Evolutionary conservation across 306 rosid genomes (phyloP).

Genomic region (Sechiopsis laciniata): DNA sequence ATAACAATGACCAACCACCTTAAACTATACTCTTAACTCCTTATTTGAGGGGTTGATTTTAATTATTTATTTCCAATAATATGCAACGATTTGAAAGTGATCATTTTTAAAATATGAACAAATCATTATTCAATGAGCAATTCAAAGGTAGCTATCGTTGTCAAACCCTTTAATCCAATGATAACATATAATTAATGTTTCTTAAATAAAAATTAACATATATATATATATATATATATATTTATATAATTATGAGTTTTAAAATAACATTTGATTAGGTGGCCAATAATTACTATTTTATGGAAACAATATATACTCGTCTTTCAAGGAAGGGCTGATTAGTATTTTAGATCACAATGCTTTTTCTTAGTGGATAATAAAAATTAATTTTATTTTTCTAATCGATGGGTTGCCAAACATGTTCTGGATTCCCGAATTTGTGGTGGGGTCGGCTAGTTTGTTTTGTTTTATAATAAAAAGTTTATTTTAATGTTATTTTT

Average conservation of each 20-base stretch:
- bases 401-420: slow-evolving; percentile 22
- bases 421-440: slow-evolving; percentile 22
- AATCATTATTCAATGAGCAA: not conserved
- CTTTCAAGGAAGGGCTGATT: slow-evolving; percentile 15
- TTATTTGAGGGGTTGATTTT: not conserved
- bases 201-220: not conserved
- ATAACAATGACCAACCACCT: not conserved
- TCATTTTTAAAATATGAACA: not conserved
- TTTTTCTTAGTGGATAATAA: slow-evolving; percentile 22
- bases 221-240: not conserved
- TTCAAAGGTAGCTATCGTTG: not conserved
- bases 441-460: slow-evolving; percentile 15
- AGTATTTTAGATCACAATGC: slow-evolving; percentile 9
- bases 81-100: not conserved
- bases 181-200: not conserved
- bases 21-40: not conserved
- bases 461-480: slow-evolving; percentile 3
- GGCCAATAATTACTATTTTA: slow-evolving; percentile 9
- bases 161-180: slow-evolving; percentile 8
- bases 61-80: not conserved
- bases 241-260: slow-evolving; percentile 1
- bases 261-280: slow-evolving; percentile 5
- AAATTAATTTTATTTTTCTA: not conserved
- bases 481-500: not conserved
- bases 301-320: slow-evolving; percentile 20